phyloP scores from a whole-genome alignment of 148 eudicot genomes.

The Spergularia marina region DNA sequence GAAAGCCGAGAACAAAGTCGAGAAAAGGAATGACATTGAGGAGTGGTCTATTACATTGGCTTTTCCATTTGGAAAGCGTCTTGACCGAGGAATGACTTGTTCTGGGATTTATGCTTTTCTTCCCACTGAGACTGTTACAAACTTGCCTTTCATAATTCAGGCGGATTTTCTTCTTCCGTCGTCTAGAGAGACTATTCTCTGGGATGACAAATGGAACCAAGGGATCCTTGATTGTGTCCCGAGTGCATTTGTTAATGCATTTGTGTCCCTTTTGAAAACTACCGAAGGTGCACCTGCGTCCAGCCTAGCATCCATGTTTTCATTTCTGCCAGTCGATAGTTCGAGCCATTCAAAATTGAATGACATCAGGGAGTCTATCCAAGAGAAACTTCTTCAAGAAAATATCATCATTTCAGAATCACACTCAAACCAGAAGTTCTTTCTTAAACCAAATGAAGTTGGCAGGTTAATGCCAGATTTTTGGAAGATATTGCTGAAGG shows the following conservation, averaged over 20 bases:
- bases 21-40: constrained; percentile 53
- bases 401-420: constrained; percentile 53
- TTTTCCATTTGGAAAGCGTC: constrained; percentile 63
- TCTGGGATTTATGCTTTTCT: constrained; percentile 66
- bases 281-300: constrained; percentile 43
- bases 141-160: constrained; percentile 66
- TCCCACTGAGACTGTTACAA: constrained; percentile 69
- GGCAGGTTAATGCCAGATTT: constrained; percentile 48
- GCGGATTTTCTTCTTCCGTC: constrained; percentile 73
- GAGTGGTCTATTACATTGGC: constrained; percentile 69
- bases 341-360: constrained; percentile 42
- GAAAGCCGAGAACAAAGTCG: constrained; percentile 40
- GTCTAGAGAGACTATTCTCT: constrained; percentile 59
- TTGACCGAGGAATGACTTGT: constrained; percentile 43
- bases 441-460: constrained; percentile 58
- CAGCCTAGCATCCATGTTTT: constrained; percentile 40
- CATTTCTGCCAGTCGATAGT: constrained; percentile 41
- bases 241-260: constrained; percentile 48
- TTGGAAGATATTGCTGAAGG: constrained; percentile 46
- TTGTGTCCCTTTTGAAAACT: constrained; percentile 40
- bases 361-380: constrained; percentile 42
- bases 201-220: constrained; percentile 63
- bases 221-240: constrained; percentile 72
- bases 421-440: constrained; percentile 38
- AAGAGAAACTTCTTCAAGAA: constrained; percentile 32